Percentiles rank a stretch among this genome's conserved stretches.
Evolutionary conservation across 306 rosid species (phyloP).

Genomic region (Fagus crenata): DNA sequence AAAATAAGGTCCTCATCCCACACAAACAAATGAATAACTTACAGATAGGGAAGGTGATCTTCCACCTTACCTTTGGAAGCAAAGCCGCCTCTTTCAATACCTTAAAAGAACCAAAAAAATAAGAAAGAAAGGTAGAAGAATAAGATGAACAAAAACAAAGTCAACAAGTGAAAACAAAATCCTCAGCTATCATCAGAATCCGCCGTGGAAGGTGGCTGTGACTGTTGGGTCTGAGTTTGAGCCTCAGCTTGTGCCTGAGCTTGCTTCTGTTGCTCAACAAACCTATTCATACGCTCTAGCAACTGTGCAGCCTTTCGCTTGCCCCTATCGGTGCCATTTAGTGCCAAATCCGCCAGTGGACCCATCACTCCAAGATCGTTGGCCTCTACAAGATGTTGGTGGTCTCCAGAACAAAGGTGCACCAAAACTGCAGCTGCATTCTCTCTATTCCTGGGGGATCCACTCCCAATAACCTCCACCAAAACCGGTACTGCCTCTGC

Average conservation of each 20-base stretch:
- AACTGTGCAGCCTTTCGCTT: slow-evolving; percentile 90
- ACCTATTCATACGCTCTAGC: slow-evolving; percentile 76
- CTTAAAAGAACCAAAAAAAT: slow-evolving; percentile 34
- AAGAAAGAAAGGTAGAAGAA: too few species aligned
- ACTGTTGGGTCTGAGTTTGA: slow-evolving; percentile 40
- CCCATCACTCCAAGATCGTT: slow-evolving; percentile 64
- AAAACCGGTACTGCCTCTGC: slow-evolving; percentile 84
- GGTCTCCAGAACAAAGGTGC: slow-evolving; percentile 85
- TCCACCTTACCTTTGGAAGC: slow-evolving; percentile 67
- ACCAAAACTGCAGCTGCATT: slow-evolving; percentile 93
- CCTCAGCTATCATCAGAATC: slow-evolving; percentile 48
- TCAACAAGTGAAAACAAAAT: slow-evolving; percentile 29
- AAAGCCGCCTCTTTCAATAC: slow-evolving; percentile 49
- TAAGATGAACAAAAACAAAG: slow-evolving; percentile 26
- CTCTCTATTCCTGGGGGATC: slow-evolving; percentile 95
- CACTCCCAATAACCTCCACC: slow-evolving; percentile 76
- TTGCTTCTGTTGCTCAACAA: slow-evolving; percentile 57
- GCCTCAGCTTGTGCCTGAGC: slow-evolving; percentile 46
- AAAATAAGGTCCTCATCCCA: slow-evolving; percentile 40
- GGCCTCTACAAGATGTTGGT: slow-evolving; percentile 68
- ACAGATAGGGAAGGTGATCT: slow-evolving; percentile 69
- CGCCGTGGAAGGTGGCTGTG: slow-evolving; percentile 38
- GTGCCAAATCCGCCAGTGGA: slow-evolving; percentile 72
- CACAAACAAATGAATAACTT: slow-evolving; percentile 69
- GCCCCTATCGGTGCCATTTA: slow-evolving; percentile 88